phyloP scores from a whole-genome alignment of 768 basidiomycete genomes.

The Rhodotorula diobovata region DNA sequence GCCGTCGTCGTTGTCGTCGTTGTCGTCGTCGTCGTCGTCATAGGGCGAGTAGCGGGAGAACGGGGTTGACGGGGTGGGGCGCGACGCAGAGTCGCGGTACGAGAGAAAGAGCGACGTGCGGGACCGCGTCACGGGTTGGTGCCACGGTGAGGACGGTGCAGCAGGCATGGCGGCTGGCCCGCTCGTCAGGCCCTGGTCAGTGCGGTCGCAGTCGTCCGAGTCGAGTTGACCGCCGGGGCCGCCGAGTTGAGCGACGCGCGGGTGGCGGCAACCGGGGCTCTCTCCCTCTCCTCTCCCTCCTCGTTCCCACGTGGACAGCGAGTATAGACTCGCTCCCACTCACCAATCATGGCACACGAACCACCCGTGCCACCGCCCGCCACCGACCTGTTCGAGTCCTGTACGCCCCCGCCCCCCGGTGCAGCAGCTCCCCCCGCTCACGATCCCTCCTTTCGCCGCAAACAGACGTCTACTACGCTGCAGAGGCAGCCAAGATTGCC shows the following conservation, averaged over 20 bases:
- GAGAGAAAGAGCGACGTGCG: slow-evolving; percentile 90
- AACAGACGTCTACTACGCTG: slow-evolving; percentile 18
- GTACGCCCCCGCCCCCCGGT: background rate
- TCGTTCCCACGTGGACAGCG: background rate
- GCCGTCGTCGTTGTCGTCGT: slow-evolving; percentile 50
- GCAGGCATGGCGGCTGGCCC: too few species aligned
- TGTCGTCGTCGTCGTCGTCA: slow-evolving; percentile 50
- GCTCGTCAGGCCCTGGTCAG: background rate
- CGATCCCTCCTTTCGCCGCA: background rate
- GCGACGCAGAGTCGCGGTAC: slow-evolving; percentile 67
- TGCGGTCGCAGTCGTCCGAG: too few species aligned
- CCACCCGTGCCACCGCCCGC: background rate
- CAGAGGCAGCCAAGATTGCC: slow-evolving; percentile 14
- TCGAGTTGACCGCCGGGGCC: too few species aligned
- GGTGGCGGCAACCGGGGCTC: background rate
- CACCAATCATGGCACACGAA: too few species aligned
- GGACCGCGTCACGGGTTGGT: slow-evolving; percentile 59
- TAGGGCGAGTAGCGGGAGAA: slow-evolving; percentile 47
- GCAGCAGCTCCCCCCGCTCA: background rate
- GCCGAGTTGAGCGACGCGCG: background rate
- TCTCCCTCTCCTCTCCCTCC: background rate
- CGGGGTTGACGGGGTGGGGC: slow-evolving; percentile 8
- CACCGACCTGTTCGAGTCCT: background rate
- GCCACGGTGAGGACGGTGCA: background rate
- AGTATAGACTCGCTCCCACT: background rate